These are phyloP conservation scores for Mortierella polycephala DNA, from an alignment of 371 early-diverging fungal genomes.

Conservation along the genomic window DNA sequence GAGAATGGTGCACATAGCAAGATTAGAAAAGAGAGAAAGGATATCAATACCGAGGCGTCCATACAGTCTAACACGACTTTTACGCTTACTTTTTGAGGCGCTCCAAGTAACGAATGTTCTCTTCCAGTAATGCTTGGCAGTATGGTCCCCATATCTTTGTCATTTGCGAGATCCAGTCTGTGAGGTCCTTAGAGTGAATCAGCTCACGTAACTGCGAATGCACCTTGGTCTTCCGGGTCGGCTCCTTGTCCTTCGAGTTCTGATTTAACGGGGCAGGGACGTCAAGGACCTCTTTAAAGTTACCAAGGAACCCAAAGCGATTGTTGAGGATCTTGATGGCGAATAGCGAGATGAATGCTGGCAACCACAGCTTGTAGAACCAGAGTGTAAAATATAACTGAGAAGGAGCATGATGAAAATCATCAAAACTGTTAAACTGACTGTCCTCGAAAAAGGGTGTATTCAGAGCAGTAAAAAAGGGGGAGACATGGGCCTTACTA, in stretches of 20 bases:
- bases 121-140: constrained; percentile 44
- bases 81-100: constrained; percentile 40
- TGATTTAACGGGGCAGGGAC: constrained; percentile 18
- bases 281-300: constrained; percentile 22
- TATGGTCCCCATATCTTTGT: constrained; percentile 52
- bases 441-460: background rate
- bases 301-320: constrained; percentile 36
- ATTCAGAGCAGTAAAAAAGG: too few species aligned
- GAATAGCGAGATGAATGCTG: constrained; percentile 31
- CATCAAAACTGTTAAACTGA: background rate
- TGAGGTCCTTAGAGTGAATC: constrained; percentile 46
- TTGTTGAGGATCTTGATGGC: constrained; percentile 45
- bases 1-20: background rate
- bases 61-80: too few species aligned
- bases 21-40: background rate
- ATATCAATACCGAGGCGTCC: too few species aligned
- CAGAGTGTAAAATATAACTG: constrained; percentile 43
- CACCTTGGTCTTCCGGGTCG: constrained; percentile 20
- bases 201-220: constrained; percentile 43
- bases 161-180: constrained; percentile 51
- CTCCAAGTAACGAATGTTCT: constrained; percentile 42
- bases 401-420: background rate
- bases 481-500: constrained; percentile 15
- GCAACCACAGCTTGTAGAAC: constrained; percentile 45
- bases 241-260: constrained; percentile 9